Conservation (phyloP, 768 basidiomycete genomes). For the Trametes gibbosa region DNA sequence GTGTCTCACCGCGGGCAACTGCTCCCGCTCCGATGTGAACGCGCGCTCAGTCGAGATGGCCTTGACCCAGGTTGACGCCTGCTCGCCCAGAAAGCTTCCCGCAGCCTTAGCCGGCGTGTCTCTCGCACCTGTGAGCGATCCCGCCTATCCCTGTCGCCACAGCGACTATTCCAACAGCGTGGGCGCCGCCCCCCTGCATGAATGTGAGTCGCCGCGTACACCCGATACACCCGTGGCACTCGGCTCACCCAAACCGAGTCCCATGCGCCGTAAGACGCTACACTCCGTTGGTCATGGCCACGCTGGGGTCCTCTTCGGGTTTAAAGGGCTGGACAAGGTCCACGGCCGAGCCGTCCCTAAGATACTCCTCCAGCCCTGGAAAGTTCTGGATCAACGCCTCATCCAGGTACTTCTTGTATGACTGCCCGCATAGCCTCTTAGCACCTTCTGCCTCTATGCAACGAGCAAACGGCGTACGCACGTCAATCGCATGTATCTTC, state of each 20-base stretch:
- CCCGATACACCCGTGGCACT: not conserved
- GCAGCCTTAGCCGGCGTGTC: not conserved
- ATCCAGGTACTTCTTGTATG: conserved; percentile 64
- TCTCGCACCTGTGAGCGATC: not conserved
- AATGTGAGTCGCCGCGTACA: too few relatives aligned
- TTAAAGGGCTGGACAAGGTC: conserved; percentile 5
- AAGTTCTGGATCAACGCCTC: conserved; percentile 72
- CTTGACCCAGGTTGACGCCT: too few relatives aligned
- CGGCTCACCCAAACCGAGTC: not conserved
- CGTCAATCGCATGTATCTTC: conserved; percentile 76
- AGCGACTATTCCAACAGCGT: too few relatives aligned
- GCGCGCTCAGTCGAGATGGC: not conserved
- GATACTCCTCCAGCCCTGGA: conserved; percentile 51
- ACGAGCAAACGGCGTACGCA: conserved; percentile 25
- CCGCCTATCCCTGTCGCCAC: not conserved
- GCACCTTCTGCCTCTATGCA: not conserved
- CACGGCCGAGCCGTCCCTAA: conserved; percentile 7
- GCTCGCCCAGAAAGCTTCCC: too few relatives aligned
- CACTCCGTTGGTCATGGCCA: conserved; percentile 2
- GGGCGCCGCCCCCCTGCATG: too few relatives aligned
- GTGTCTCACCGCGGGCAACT: not conserved
- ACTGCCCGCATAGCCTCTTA: conserved; percentile 40
- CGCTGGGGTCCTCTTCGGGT: conserved; percentile 3
- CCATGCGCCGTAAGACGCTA: not conserved
- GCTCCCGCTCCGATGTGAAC: not conserved